These are phyloP conservation scores for Aspergillus versicolor DNA, from an alignment of 2,329 filamentous ascomycete species.

Conservation along the genomic window DNA sequence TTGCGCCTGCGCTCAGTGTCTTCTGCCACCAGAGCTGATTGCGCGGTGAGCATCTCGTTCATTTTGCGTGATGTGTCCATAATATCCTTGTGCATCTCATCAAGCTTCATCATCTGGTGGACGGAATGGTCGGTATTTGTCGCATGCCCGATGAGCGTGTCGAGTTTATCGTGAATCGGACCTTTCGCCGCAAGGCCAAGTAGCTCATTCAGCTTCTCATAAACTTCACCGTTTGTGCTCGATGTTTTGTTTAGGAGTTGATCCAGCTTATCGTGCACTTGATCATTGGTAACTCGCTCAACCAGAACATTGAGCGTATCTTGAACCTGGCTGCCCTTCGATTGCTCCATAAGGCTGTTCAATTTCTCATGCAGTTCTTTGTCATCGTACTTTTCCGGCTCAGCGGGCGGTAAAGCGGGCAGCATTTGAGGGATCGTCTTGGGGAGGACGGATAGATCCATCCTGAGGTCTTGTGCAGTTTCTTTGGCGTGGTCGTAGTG, in stretches of 20 bases:
- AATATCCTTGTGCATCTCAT: slow-evolving; percentile 86
- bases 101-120: slow-evolving; percentile 75
- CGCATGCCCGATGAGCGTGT: slow-evolving; percentile 50
- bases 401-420: slow-evolving; percentile 47
- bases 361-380: slow-evolving; percentile 60
- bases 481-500: slow-evolving; percentile 86
- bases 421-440: slow-evolving; percentile 57
- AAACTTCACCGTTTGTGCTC: slow-evolving; percentile 44
- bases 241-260: slow-evolving; percentile 38
- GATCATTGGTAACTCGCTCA: slow-evolving; percentile 49
- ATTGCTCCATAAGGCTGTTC: slow-evolving; percentile 43
- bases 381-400: slow-evolving; percentile 63
- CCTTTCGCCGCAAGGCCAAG: slow-evolving; percentile 35
- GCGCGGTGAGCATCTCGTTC: slow-evolving; percentile 61
- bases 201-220: slow-evolving; percentile 58
- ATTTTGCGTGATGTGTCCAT: slow-evolving; percentile 81
- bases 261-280: slow-evolving; percentile 61
- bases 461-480: slow-evolving; percentile 61
- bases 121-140: slow-evolving; percentile 68
- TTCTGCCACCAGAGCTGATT: slow-evolving; percentile 58
- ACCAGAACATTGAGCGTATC: slow-evolving; percentile 56
- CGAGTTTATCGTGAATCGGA: slow-evolving; percentile 36
- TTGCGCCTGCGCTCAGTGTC: slow-evolving; percentile 77
- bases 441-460: slow-evolving; percentile 51
- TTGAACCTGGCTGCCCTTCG: slow-evolving; percentile 54